A percentile compares a stretch with the other conserved stretches of the same genome.
Conservation (phyloP, 352 stramenopile genomes). For the Phytophthora ohioensis region DNA sequence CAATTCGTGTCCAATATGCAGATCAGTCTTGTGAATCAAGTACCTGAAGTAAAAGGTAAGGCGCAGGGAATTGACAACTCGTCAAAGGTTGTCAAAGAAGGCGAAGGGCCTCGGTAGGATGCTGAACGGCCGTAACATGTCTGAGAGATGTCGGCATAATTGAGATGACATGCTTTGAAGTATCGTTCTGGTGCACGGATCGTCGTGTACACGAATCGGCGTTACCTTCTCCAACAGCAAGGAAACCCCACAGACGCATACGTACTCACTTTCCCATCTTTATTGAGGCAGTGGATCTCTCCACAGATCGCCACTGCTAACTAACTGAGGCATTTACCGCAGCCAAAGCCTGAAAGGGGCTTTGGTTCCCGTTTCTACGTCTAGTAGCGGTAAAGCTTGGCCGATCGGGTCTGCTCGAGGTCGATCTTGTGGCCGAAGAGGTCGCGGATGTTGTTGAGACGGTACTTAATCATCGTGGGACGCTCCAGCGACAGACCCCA, state of each 20-base stretch:
- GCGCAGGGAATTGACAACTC: no score
- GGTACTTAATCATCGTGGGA: constrained; percentile 99
- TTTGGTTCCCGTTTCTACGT: constrained; percentile 16
- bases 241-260: neutral
- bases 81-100: no score
- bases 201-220: no score
- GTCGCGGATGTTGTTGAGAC: constrained; percentile 99
- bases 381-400: constrained; percentile 91
- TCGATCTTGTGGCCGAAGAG: constrained; percentile 99
- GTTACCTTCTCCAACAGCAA: neutral
- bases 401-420: constrained; percentile 95
- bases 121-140: no score
- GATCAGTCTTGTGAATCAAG: no score
- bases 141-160: neutral
- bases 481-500: constrained; percentile 99
- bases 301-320: constrained; percentile 19
- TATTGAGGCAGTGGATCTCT: constrained; percentile 30
- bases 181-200: no score
- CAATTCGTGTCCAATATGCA: no score
- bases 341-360: constrained; percentile 13
- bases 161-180: neutral
- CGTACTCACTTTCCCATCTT: constrained; percentile 24
- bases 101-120: no score
- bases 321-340: constrained; percentile 29
- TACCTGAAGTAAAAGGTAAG: no score